Evolutionary conservation across 805 yeast genomes (phyloP), one percentile per base, ranked within the genome.

Genomic region (Candida krabiensis): DNA sequence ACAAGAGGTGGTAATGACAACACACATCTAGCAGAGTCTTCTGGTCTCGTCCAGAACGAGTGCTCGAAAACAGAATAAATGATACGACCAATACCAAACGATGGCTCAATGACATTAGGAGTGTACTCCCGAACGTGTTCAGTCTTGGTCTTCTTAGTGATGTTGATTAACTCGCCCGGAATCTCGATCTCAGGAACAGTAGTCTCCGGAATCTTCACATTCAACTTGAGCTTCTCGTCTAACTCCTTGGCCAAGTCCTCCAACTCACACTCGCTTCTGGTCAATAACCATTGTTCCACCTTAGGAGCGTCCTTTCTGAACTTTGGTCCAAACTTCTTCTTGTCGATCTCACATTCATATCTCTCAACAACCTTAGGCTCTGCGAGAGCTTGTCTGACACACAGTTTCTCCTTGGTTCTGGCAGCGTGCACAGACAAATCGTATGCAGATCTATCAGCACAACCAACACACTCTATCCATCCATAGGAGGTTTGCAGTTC

Each of bases 401-500:
- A 90, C 55, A 93, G 73, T 69, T 89, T 91, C 71, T 88, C 96
- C 67, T 88, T 88, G 41, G 99, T 93, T 68, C 86, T 86, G 40
- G 91, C 93, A 30, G 97, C 69, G 64, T 93, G 99, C 45, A 95
- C 99, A 33, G 91, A 77, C 66, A 93, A 79, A 70, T 93, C 99
- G 63, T 88, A 93, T 28, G 99, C 99, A 31, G 96, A 86, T 73
- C 99, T 82, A 70, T 93, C 99, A 50, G 99, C 99, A 73, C 98
- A 93, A 53, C 99, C 99, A 63, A 93, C 97, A 81, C 99, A 95
- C 73, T 93, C 99, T 56, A 93, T 86, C 99, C 99, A 93, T 56
- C 99, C 99, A 57, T 88, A 93, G 23, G 96, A 87, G 29, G 96
- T 83, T 55, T 86, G 82, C 57, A 93, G 75, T 73, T 93, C 99